Base-by-base conservation (phyloP, 1,139 yeast genomes). In the Candida frijolesensis region DNA sequence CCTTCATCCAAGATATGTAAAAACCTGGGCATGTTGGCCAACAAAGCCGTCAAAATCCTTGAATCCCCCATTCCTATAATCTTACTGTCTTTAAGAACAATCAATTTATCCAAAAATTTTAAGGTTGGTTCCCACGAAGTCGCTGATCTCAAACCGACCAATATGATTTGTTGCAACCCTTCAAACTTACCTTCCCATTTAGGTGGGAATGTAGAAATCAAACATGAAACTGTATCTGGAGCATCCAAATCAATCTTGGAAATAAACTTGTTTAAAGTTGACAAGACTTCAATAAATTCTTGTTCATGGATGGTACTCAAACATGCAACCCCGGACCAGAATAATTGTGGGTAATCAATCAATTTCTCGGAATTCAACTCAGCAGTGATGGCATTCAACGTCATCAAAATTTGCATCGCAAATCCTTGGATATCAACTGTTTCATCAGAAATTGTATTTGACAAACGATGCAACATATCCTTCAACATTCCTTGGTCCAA, bases 301-400 rank as follows among this genome's bases (percentile, higher is more conserved):
- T 87, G 92, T 65, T 95, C 99, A 60, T 91, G 96, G 35, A 91
- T 80, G 0, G 97, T 90, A 51, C 87, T 86, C 57, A 94, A 72
- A 60, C 97, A 88, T 1, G 99, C 99, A 29, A 92, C 96, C 32
- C 95, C 84, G 1, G 94, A 88, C 99, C 99, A 95, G 64, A 94
- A 95, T 39, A 94, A 70, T 64, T 92, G 98, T 0, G 99, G 99
- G 65, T 87, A 90, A 57, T 89, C 89, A 53, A 89, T 85, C 54
- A 94, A 71, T 56, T 89, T 87, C 42, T 82, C 89, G 4, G 94
- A 79, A 56, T 85, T 88, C 45, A 91, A 72, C 60, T 90, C 96
- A 0, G 96, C 95, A 0, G 95, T 87, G 15, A 91, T 84, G 0
- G 97, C 96, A 69, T 92, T 90, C 58, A 94, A 69, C 0, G 99